A percentile compares a stretch with the other conserved stretches of the same genome.
These are phyloP conservation scores for Diplodia seriata DNA, from an alignment of 2,329 filamentous ascomycete species.

Conservation along the genomic window DNA sequence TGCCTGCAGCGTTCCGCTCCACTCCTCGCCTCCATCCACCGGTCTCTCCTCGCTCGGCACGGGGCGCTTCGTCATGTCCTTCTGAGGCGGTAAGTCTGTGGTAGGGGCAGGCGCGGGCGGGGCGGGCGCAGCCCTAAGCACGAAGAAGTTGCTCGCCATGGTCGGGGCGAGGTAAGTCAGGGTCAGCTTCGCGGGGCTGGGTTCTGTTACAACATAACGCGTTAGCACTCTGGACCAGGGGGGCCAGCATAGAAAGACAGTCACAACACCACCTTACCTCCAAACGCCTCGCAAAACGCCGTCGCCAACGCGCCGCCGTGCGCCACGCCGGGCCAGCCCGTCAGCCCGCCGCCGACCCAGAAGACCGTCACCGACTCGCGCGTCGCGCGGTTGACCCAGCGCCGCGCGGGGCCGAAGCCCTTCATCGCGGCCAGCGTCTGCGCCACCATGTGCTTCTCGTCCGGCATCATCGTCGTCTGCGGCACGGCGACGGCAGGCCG, in stretches of 20 bases:
- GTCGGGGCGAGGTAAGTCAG: slow-evolving; percentile 70
- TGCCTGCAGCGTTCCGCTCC: slow-evolving; percentile 61
- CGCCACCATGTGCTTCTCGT: slow-evolving; percentile 37
- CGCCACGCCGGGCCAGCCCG: slow-evolving; percentile 74
- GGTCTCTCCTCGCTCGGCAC: slow-evolving; percentile 36
- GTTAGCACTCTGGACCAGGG: neutral
- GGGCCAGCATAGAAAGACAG: too few species aligned
- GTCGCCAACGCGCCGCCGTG: slow-evolving; percentile 76
- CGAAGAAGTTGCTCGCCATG: slow-evolving; percentile 67
- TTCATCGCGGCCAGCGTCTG: slow-evolving; percentile 47
- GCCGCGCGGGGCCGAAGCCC: slow-evolving; percentile 60
- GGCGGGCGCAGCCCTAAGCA: slow-evolving; percentile 59
- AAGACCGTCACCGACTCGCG: slow-evolving; percentile 69
- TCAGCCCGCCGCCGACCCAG: slow-evolving; percentile 68
- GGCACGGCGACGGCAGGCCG: slow-evolving; percentile 11
- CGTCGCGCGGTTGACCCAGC: slow-evolving; percentile 68
- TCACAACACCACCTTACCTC: neutral
- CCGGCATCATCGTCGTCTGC: neutral
- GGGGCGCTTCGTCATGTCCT: slow-evolving; percentile 48
- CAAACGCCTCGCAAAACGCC: slow-evolving; percentile 72
- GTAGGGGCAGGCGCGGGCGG: slow-evolving; percentile 40
- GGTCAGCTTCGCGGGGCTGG: slow-evolving; percentile 42
- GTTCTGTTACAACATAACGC: neutral
- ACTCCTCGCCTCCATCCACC: slow-evolving; percentile 51
- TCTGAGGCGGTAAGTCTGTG: slow-evolving; percentile 41